Evolutionary conservation across 495 filamentous ascomycete species (phyloP), one percentile per base, ranked within the genome.

Genomic region (Xeromyces bisporus): DNA sequence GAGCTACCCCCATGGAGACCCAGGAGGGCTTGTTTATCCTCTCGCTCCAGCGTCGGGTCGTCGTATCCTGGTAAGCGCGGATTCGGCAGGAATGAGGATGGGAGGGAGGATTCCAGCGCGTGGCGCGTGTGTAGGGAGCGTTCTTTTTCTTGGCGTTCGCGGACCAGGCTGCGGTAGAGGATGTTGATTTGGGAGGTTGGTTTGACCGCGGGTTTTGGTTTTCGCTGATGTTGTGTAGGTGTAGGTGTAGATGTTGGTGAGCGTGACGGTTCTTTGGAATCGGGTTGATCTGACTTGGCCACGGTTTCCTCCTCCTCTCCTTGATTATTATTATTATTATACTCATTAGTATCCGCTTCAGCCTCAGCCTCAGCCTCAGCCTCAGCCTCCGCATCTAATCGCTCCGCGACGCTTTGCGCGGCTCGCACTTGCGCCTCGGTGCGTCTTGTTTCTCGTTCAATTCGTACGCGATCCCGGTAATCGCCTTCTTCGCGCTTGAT

Each of bases 321-420:
- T 5, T 9, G 5, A 21, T 21, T 29, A 8, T 38, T 37, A 20
- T 43, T 43, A 12, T 47, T 42, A 23, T 40, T 42, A 5, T 42
- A 31, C 13, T 42, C 38, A 13, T 41, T 41, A 23, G 47, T 32
- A 18, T 41, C 41, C 6, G 18, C 33, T 33, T 41, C 41, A 9
- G 30, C 46, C 42, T 50, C 42, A 3, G 34, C 27, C 16, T 28
- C 15, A 10, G 35, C 33, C 7, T 30, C 40, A 14, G 27, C 42
- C 26, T 50, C 49, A 2, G 43, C 48, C 34, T 64, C 69, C 16
- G 64, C 62, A 35, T 77, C 73, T 56, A 92, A 60, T 24, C 69
- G 42, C 63, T 92, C 85, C 7, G 75, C 70, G 6, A 91, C 77
- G 51, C 76, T 85, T 66, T 86, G 81, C 23, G 82, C 87, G 3